Conservation (phyloP, 1,139 yeast species). For the Kodamaea suecica region DNA sequence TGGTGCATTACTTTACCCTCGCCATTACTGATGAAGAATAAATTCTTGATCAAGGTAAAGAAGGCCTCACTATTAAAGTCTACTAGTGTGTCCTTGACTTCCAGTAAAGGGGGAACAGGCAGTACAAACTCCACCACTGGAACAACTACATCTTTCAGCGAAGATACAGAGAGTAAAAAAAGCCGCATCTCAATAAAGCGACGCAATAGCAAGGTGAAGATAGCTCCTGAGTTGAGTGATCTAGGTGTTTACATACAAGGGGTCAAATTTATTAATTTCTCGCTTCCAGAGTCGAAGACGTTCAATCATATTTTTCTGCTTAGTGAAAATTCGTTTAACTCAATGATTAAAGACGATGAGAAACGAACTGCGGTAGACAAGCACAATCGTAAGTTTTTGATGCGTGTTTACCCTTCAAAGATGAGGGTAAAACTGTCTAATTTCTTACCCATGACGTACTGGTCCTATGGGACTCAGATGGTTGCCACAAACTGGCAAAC, state of each 20-base stretch:
- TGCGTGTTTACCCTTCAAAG: conserved; percentile 87
- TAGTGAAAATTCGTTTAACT: conserved; percentile 65
- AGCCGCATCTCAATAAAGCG: conserved; percentile 22
- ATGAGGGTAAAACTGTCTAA: conserved; percentile 75
- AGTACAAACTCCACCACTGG: conserved; percentile 15
- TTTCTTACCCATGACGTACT: conserved; percentile 71
- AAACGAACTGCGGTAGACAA: conserved; percentile 56
- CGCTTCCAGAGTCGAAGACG: conserved; percentile 82
- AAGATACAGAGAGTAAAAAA: conserved; percentile 31
- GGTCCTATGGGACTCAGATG: conserved; percentile 89
- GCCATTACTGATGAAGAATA: conserved; percentile 67
- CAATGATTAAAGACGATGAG: conserved; percentile 59
- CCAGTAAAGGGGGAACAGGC: not conserved
- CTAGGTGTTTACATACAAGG: conserved; percentile 73
- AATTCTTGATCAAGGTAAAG: conserved; percentile 75
- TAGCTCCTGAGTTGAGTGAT: conserved; percentile 49
- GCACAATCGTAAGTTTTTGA: conserved; percentile 71
- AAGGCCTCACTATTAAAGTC: conserved; percentile 28
- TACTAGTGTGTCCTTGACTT: not conserved
- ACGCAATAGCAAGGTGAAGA: conserved; percentile 20
- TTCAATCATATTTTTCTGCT: conserved; percentile 82
- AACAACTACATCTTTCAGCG: conserved; percentile 49
- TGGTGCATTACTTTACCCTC: conserved; percentile 51
- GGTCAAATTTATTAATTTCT: conserved; percentile 72
- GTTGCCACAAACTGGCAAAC: conserved; percentile 98